These are phyloP conservation scores for Bremia lactucae DNA, from an alignment of 352 stramenopile species.

Conservation along the genomic window DNA sequence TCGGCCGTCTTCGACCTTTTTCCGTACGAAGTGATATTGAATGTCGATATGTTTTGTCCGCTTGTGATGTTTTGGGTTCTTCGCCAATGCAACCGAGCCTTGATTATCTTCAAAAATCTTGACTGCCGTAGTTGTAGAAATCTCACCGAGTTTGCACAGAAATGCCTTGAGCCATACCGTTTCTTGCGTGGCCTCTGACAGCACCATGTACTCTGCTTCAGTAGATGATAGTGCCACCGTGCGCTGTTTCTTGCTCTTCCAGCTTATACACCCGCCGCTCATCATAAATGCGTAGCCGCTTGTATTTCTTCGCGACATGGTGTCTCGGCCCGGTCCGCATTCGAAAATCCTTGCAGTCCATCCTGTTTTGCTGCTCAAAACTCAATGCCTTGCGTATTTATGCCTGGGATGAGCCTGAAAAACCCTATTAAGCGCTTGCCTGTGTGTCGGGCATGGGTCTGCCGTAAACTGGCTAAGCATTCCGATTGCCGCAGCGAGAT, in stretches of 20 bases:
- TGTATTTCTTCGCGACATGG: no score
- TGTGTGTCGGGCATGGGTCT: background rate
- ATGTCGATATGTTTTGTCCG: background rate
- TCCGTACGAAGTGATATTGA: background rate
- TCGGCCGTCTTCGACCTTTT: background rate
- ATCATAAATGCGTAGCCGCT: no score
- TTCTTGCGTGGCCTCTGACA: background rate
- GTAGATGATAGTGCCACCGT: no score
- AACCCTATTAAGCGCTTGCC: background rate
- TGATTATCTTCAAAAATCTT: background rate
- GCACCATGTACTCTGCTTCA: background rate
- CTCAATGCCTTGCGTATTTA: background rate
- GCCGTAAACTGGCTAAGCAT: background rate
- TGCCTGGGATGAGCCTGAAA: background rate
- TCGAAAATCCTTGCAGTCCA: background rate
- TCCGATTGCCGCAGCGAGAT: background rate
- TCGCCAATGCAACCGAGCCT: background rate
- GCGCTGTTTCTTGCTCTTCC: no score
- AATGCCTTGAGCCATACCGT: background rate
- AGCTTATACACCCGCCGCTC: no score
- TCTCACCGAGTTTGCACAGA: background rate
- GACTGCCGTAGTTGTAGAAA: background rate
- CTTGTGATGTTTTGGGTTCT: background rate
- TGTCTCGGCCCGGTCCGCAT: background rate
- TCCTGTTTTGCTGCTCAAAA: background rate